Evolutionary conservation across 805 yeast genomes (phyloP).

Genomic region (Saturnispora silvae): DNA sequence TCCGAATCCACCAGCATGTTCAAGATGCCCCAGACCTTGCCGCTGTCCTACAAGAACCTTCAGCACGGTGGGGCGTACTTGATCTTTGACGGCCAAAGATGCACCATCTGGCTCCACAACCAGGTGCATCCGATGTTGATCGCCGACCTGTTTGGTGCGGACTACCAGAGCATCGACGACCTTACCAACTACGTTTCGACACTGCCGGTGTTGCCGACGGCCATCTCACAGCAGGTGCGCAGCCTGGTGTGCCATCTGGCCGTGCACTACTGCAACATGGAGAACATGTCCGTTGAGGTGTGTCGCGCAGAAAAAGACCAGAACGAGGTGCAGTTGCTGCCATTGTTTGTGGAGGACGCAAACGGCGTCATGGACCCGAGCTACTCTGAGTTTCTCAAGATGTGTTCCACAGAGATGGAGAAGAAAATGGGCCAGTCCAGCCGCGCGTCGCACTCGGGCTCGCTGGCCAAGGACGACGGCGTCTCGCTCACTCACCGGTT

Average conservation of each 20-base stretch:
- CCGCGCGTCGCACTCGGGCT: background rate
- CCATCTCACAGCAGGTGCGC: conserved; percentile 56
- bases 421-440: conserved; percentile 30
- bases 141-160: conserved; percentile 61
- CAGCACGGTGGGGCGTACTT: conserved; percentile 69
- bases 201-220: conserved; percentile 63
- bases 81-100: conserved; percentile 54
- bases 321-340: conserved; percentile 43
- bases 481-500: conserved; percentile 9
- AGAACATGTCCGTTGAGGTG: conserved; percentile 41
- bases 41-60: conserved; percentile 32
- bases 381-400: conserved; percentile 56
- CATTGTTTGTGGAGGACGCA: conserved; percentile 66
- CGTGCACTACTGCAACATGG: conserved; percentile 27
- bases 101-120: conserved; percentile 58
- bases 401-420: conserved; percentile 54
- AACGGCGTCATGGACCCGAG: conserved; percentile 41
- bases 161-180: conserved; percentile 33
- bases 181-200: conserved; percentile 41
- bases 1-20: conserved; percentile 34
- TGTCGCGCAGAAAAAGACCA: conserved; percentile 59
- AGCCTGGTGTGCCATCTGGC: conserved; percentile 50
- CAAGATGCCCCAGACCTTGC: conserved; percentile 39
- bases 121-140: conserved; percentile 57
- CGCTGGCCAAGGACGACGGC: conserved; percentile 8